A percentile compares a stretch with the other conserved stretches of the same genome.
Conservation (phyloP, 768 basidiomycete species). For the Naganishia randhawae region DNA sequence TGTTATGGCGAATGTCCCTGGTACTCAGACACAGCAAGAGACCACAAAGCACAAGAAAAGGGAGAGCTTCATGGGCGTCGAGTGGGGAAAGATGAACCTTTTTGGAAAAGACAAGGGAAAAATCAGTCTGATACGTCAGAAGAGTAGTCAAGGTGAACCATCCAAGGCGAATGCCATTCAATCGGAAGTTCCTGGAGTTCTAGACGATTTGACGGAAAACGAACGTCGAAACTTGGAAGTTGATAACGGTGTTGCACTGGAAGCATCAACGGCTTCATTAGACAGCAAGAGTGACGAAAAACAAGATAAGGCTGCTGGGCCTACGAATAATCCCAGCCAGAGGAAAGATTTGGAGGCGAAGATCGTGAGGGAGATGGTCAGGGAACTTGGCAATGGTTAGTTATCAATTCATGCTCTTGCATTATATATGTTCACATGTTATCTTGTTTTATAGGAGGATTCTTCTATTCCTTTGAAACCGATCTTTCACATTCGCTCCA, state of each 20-base stretch:
- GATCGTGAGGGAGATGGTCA: constrained; percentile 71
- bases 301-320: neutral
- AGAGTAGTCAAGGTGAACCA: neutral
- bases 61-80: constrained; percentile 24
- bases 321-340: constrained; percentile 26
- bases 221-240: constrained; percentile 6
- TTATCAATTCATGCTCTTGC: neutral
- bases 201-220: constrained; percentile 15
- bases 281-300: constrained; percentile 8
- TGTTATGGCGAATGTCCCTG: constrained; percentile 24
- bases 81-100: constrained; percentile 25
- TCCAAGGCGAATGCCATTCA: neutral
- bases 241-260: constrained; percentile 20
- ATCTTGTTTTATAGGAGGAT: constrained; percentile 76
- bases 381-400: constrained; percentile 52
- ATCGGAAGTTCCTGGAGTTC: constrained; percentile 21
- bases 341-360: constrained; percentile 70
- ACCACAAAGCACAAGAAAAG: neutral
- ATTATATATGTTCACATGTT: constrained; percentile 49
- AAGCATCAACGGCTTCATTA: constrained; percentile 6
- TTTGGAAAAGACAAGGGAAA: neutral
- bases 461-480: constrained; percentile 85
- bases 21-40: constrained; percentile 18
- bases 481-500: constrained; percentile 56
- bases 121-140: neutral